phyloP scores from a whole-genome alignment of 78 protist species.

The Cavenderia fasciculata region DNA sequence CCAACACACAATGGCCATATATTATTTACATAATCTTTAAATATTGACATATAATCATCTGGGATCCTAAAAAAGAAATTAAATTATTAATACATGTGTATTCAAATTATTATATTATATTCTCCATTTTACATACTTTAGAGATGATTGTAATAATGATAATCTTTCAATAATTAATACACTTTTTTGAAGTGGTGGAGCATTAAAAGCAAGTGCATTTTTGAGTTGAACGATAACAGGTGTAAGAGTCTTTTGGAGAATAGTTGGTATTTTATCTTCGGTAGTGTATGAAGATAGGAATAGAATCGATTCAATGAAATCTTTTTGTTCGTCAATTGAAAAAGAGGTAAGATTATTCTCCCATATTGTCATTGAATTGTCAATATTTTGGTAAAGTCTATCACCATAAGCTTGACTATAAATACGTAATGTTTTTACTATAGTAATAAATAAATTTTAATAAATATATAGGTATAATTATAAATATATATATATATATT shows the following conservation, averaged over 20 bases:
- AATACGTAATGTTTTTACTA: conserved; percentile 14
- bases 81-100: not conserved
- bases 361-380: not conserved
- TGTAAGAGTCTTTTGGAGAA: conserved; percentile 7
- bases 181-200: conserved; percentile 15
- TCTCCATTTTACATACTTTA: conserved; percentile 24
- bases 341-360: conserved; percentile 1
- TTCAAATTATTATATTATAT: not conserved
- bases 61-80: conserved; percentile 13
- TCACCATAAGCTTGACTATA: conserved; percentile 43
- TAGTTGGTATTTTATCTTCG: not conserved
- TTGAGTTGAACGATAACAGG: conserved; percentile 25
- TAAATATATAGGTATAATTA: not conserved
- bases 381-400: conserved; percentile 20
- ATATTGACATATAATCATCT: conserved; percentile 37
- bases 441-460: not conserved
- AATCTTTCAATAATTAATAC: not conserved
- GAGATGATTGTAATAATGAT: conserved; percentile 25
- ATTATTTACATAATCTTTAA: conserved; percentile 32
- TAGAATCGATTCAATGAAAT: conserved; percentile 28
- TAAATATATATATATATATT: not conserved
- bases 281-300: conserved; percentile 6
- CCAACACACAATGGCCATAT: conserved; percentile 10
- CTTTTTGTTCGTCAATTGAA: conserved; percentile 1
- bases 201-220: too few species aligned